Base-by-base conservation (phyloP, 2,329 filamentous ascomycete species). In the Colletotrichum graminicola region DNA sequence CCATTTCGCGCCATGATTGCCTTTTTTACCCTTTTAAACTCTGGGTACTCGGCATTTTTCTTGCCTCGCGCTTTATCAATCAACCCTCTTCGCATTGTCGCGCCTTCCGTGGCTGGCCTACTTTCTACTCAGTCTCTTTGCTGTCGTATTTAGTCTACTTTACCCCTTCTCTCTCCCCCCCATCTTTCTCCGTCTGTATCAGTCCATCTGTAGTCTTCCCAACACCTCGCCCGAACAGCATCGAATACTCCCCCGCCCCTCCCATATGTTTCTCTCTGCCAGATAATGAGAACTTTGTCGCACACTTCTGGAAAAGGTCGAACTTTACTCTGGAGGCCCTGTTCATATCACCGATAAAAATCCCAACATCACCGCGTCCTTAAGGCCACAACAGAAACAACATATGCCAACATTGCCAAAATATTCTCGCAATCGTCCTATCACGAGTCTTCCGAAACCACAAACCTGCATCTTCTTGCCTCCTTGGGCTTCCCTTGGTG, bases 241-340 rank as follows among this genome's bases (percentile, higher is more conserved):
- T n/a, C 59, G 32, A 41, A 34, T 5, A 52, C 36, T 47, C 39
- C 41, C 32, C 47, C 45, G 45, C 45, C 45, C 45, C 45, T 47
- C 10, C 29, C 54, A n/a, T 60, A 72, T 72, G 69, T 62, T 65
- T 72, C 32, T 26, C 49, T n/a, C 45, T 16, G 70, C 66, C 51
- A 70, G 61, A 72, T 55, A 62, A 72, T 72, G 70, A 72, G 56
- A 71, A 56, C 69, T 57, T 64, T 62, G 61, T 71, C 61, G 62
- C 70, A 71, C 26, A 45, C 67, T 51, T 55, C 55, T 62, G 66
- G 70, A 71, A 72, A 72, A 71, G 66, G 67, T 61, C 66, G 55
- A 62, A 66, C 62, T 66, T 43, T 66, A 57, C 67, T 71, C n/a
- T 71, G 66, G 61, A 62, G 67, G 66, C 61, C 70, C 29, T 56